A percentile compares a stretch with the other conserved stretches of the same genome.
These are phyloP conservation scores for Durio zibethinus DNA, from an alignment of 345 rosid genomes.

Conservation along the genomic window DNA sequence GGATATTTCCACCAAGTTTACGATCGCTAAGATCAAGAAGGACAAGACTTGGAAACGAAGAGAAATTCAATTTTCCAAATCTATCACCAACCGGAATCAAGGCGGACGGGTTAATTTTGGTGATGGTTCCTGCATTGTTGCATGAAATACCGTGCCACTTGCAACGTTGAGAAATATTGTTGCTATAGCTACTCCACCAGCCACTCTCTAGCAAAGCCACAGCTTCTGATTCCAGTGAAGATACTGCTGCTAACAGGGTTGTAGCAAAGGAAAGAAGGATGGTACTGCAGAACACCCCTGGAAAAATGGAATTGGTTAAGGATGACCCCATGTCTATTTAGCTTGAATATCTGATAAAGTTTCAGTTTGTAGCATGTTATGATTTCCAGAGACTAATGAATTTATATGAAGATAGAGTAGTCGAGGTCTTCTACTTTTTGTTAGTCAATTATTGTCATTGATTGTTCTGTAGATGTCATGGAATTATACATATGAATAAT, in stretches of 20 bases:
- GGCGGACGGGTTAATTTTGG: background rate
- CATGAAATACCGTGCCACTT: background rate
- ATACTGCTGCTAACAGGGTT: background rate
- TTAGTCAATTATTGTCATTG: background rate
- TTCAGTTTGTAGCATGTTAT: background rate
- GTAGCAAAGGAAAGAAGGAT: background rate
- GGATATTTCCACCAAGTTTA: background rate
- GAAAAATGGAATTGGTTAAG: background rate
- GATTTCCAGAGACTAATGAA: background rate
- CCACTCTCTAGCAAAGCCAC: background rate
- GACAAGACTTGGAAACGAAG: background rate
- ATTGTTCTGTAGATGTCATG: no score
- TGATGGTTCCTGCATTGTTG: background rate
- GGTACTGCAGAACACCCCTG: background rate
- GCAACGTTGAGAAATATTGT: background rate
- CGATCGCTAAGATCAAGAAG: background rate
- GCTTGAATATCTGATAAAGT: background rate
- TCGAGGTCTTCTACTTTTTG: slow-evolving; percentile 10
- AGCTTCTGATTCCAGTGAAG: background rate
- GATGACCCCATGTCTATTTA: background rate
- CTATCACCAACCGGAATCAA: background rate
- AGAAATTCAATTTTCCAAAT: background rate
- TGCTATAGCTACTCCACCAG: background rate
- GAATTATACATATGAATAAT: no score
- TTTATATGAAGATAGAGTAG: background rate